Evolutionary conservation across 2,329 filamentous ascomycete genomes (phyloP).

Genomic region (Neopestalotiopsis clavispora): DNA sequence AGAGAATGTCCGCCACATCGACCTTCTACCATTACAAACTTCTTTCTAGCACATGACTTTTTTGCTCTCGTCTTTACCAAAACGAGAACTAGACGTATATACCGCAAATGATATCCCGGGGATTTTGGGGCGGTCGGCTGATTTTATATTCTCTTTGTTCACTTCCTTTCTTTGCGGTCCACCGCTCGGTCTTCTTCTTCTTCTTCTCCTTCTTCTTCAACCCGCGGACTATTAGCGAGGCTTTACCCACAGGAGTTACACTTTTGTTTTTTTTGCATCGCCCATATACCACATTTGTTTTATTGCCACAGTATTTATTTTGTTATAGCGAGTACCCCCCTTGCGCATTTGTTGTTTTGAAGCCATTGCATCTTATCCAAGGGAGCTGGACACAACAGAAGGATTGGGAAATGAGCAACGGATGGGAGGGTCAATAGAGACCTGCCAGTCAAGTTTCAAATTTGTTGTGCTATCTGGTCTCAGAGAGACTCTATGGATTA

Average conservation of each 20-base stretch:
- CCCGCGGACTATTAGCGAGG: not conserved
- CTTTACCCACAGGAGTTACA: not conserved
- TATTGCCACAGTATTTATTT: not conserved
- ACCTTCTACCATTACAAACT: not conserved
- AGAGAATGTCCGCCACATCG: not conserved
- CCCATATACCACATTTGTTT: constrained; percentile 10
- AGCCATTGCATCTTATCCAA: not conserved
- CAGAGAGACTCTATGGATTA: not conserved
- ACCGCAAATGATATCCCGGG: constrained; percentile 16
- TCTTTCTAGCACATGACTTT: constrained; percentile 13
- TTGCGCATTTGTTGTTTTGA: not conserved
- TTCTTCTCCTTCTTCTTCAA: not conserved
- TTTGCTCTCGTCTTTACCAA: not conserved
- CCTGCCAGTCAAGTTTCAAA: not conserved
- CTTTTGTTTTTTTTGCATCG: not conserved
- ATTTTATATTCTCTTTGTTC: not conserved
- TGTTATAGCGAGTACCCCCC: constrained; percentile 7
- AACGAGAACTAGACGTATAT: constrained; percentile 13
- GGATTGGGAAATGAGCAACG: not conserved
- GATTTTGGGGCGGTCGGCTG: not conserved
- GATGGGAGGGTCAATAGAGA: not conserved
- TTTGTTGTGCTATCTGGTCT: not conserved
- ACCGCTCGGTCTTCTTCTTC: not conserved
- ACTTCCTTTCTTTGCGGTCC: not conserved
- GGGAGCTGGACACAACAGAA: not conserved